Evolutionary conservation across 306 rosid genomes (phyloP).

Genomic region (Dryas octopetala): DNA sequence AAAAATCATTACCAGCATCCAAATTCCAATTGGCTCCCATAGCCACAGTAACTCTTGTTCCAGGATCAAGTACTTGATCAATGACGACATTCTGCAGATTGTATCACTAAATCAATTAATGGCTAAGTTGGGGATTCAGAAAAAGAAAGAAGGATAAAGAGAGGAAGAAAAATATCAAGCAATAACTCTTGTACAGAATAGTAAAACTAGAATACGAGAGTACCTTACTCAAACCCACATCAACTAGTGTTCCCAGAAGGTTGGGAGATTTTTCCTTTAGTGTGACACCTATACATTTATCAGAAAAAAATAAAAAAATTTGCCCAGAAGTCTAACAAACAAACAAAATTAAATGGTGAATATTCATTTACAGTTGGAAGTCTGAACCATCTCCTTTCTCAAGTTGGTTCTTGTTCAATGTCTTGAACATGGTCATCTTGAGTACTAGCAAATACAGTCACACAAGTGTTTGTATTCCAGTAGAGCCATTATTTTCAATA

Average conservation of each 20-base stretch:
- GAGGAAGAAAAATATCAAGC: background rate
- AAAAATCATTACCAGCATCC: slow-evolving; percentile 56
- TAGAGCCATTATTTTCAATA: background rate
- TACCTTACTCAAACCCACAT: slow-evolving; percentile 95
- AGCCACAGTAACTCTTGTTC: slow-evolving; percentile 84
- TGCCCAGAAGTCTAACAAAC: slow-evolving; percentile 5
- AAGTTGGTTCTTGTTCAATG: slow-evolving; percentile 6
- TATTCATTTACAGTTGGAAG: background rate
- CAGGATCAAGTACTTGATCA: slow-evolving; percentile 78
- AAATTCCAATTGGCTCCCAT: slow-evolving; percentile 88
- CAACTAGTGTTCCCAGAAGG: slow-evolving; percentile 61
- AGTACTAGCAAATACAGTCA: background rate
- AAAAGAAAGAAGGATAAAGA: slow-evolving; percentile 8
- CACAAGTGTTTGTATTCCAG: background rate
- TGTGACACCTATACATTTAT: slow-evolving; percentile 62
- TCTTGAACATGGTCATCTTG: background rate
- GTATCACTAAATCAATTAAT: slow-evolving; percentile 2
- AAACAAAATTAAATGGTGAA: background rate
- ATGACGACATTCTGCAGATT: slow-evolving; percentile 64
- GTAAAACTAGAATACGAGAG: slow-evolving; percentile 13
- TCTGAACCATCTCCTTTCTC: background rate
- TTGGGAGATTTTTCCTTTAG: slow-evolving; percentile 55
- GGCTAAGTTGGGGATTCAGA: background rate
- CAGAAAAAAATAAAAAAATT: slow-evolving; percentile 31
- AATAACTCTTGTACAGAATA: background rate